These are phyloP conservation scores for Albophoma yamanashiensis DNA, from an alignment of 2,329 filamentous ascomycete genomes.

Conservation along the genomic window DNA sequence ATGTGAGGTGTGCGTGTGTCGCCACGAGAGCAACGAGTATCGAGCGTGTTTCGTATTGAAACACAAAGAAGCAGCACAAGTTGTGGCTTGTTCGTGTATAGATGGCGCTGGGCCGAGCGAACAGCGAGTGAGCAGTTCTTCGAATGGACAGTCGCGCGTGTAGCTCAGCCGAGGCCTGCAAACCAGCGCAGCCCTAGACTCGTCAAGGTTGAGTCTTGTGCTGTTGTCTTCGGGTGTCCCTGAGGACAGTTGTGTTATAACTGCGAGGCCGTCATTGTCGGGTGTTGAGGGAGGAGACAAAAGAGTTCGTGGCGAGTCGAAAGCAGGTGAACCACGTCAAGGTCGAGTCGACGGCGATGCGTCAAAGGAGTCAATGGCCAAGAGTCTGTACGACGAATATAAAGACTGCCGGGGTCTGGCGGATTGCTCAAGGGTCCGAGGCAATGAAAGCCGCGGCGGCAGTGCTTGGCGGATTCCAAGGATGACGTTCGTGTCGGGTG, in stretches of 20 bases:
- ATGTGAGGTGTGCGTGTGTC: neutral
- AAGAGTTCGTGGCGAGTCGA: neutral
- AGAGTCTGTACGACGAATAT: neutral
- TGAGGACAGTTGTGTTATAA: constrained; percentile 28
- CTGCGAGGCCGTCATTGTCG: constrained; percentile 20
- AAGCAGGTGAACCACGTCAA: neutral
- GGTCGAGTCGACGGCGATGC: neutral
- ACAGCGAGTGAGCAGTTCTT: neutral
- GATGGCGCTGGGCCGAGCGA: neutral
- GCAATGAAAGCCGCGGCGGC: constrained; percentile 4
- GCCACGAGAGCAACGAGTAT: neutral
- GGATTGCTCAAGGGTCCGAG: neutral
- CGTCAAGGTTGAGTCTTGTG: constrained; percentile 5
- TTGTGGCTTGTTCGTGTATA: neutral
- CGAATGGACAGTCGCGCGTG: constrained; percentile 8
- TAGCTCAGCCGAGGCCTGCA: constrained; percentile 10
- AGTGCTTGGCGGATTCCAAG: constrained; percentile 10
- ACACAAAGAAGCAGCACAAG: neutral
- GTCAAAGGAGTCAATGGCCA: neutral
- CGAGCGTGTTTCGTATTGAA: neutral
- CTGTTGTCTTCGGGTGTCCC: constrained; percentile 17
- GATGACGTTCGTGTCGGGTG: constrained; percentile 11
- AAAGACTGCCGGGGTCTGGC: neutral
- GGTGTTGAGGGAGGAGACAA: constrained; percentile 9
- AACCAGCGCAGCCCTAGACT: constrained; percentile 12